Conservation (phyloP, 2,329 filamentous ascomycete species). For the Microsporum canis region DNA sequence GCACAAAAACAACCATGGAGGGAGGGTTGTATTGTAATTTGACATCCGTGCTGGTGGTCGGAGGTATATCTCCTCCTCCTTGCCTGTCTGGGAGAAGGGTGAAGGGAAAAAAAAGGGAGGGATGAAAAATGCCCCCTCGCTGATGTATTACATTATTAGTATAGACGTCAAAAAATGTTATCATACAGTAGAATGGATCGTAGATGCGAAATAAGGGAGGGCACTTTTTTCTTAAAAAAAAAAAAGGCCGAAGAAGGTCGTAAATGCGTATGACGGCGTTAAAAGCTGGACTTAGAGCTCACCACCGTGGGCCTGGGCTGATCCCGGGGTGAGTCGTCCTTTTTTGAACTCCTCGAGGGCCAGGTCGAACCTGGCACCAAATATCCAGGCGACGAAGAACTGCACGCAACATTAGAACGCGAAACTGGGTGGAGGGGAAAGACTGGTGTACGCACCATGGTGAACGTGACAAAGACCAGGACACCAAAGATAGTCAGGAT, state of each 20-base stretch:
- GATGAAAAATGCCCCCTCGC: not conserved
- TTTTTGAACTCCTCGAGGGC: slow-evolving; percentile 45
- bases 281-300: not conserved
- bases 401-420: slow-evolving; percentile 29
- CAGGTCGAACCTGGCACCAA: slow-evolving; percentile 74
- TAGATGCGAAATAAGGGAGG: not conserved
- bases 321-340: not conserved
- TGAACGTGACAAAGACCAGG: slow-evolving; percentile 56
- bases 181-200: slow-evolving; percentile 3
- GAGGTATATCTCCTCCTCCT: not conserved
- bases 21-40: slow-evolving; percentile 85
- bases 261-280: not conserved
- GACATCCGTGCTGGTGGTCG: slow-evolving; percentile 78
- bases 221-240: not conserved
- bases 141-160: slow-evolving; percentile 6
- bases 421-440: not conserved
- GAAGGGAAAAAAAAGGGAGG: slow-evolving; percentile 5
- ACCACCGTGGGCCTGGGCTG: not conserved
- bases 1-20: slow-evolving; percentile 81
- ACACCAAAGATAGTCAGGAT: slow-evolving; percentile 50
- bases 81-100: not conserved
- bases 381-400: slow-evolving; percentile 65
- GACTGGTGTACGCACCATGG: slow-evolving; percentile 58
- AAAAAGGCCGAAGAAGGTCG: not conserved
- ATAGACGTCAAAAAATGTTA: slow-evolving; percentile 6